Conservation (phyloP, 202 grass and related monocot genomes). For the Brachypodium distachyon region DNA sequence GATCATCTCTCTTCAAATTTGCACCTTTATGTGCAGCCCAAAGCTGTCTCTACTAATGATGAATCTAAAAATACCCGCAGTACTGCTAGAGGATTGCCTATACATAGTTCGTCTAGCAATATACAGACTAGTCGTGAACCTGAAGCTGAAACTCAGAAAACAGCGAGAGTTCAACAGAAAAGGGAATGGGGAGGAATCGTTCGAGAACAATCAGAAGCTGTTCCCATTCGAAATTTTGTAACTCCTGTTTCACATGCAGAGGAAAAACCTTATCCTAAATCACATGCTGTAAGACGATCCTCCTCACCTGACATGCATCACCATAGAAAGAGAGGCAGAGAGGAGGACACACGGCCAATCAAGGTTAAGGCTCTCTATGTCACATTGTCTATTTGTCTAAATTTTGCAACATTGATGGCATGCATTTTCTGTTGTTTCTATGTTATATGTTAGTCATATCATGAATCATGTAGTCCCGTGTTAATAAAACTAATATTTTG, state of each 20-base stretch:
- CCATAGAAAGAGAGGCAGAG: constrained; percentile 45
- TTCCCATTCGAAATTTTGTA: constrained; percentile 59
- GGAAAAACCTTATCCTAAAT: constrained; percentile 25
- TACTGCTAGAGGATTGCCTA: constrained; percentile 23
- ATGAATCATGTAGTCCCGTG: background rate
- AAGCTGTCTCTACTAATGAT: constrained; percentile 18
- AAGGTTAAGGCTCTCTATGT: constrained; percentile 38
- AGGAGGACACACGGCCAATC: constrained; percentile 31
- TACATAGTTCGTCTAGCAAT: constrained; percentile 8
- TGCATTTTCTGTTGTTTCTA: background rate
- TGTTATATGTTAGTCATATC: constrained; percentile 2
- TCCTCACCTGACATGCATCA: constrained; percentile 28
- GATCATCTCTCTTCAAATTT: constrained; percentile 84
- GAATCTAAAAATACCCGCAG: constrained; percentile 15
- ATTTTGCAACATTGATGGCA: background rate
- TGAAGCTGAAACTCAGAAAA: constrained; percentile 35
- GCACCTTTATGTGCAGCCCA: constrained; percentile 62
- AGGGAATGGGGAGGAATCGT: constrained; percentile 51
- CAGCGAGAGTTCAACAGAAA: constrained; percentile 20
- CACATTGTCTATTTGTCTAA: constrained; percentile 4
- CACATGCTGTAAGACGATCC: constrained; percentile 19
- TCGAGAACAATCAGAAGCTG: constrained; percentile 25
- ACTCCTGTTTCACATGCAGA: constrained; percentile 36
- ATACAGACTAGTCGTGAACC: constrained; percentile 7
- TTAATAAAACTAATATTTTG: constrained; percentile 6